Evolutionary conservation across 1,284 basidiomycete genomes (phyloP).

Genomic region (Porphyrellus sp.): DNA sequence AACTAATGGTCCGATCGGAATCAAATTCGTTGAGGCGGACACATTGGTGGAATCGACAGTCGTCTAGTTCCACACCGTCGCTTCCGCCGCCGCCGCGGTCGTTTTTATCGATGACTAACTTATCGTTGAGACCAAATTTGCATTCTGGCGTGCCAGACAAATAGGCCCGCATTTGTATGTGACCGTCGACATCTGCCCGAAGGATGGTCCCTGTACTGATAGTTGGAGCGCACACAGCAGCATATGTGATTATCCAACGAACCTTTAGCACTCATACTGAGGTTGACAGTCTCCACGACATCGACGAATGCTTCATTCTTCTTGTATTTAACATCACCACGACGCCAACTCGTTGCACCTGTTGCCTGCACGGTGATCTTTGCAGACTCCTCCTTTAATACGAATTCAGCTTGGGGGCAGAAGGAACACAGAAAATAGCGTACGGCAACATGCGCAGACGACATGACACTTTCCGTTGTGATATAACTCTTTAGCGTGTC

Average conservation of each 20-base stretch:
- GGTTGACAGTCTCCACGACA: constrained; percentile 94
- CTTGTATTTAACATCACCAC: constrained; percentile 94
- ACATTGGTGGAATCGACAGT: constrained; percentile 99
- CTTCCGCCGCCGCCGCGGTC: constrained; percentile 55
- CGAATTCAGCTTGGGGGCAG: constrained; percentile 4
- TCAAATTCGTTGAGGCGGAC: constrained; percentile 95
- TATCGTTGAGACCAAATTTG: constrained; percentile 98
- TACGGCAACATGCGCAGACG: constrained; percentile 76
- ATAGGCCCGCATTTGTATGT: constrained; percentile 98
- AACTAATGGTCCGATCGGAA: constrained; percentile 88
- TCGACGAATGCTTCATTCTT: constrained; percentile 99
- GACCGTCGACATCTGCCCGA: constrained; percentile 97
- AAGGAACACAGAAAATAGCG: constrained; percentile 20
- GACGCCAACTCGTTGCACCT: constrained; percentile 89
- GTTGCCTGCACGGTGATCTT: constrained; percentile 97
- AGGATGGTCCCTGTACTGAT: constrained; percentile 70
- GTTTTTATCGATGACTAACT: constrained; percentile 91
- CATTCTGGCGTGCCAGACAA: constrained; percentile 94
- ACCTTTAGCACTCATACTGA: constrained; percentile 97
- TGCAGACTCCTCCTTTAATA: constrained; percentile 83
- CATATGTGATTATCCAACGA: constrained; percentile 13
- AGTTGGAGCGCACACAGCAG: not conserved
- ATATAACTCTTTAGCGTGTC: constrained; percentile 98
- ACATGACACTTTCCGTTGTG: constrained; percentile 94
- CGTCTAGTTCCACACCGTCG: constrained; percentile 91